Conservation (phyloP, 2,329 filamentous ascomycete genomes). For the Calonectria honghensis region DNA sequence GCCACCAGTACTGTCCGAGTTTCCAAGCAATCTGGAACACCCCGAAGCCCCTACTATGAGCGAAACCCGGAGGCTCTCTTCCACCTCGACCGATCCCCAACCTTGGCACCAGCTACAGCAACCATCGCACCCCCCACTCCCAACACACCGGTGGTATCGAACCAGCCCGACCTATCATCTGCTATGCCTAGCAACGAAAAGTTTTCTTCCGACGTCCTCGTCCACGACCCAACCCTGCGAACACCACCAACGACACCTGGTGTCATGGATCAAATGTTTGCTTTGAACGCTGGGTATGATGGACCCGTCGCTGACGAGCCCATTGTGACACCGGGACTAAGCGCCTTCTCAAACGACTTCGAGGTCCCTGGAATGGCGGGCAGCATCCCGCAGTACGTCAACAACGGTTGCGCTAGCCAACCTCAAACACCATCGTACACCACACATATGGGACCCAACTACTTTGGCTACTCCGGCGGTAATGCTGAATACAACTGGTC, state of each 20-base stretch:
- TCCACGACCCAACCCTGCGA: conserved; percentile 67
- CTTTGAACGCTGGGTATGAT: conserved; percentile 63
- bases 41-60: conserved; percentile 64
- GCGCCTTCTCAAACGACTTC: conserved; percentile 67
- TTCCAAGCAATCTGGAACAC: conserved; percentile 57
- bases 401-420: conserved; percentile 63
- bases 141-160: conserved; percentile 67
- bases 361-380: conserved; percentile 65
- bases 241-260: conserved; percentile 74
- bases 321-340: conserved; percentile 68
- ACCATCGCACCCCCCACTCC: conserved; percentile 70
- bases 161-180: conserved; percentile 58
- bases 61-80: conserved; percentile 67
- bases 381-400: conserved; percentile 67
- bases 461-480: conserved; percentile 61
- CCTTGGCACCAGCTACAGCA: conserved; percentile 60
- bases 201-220: conserved; percentile 54
- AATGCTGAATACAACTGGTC: conserved; percentile 73
- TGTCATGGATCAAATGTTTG: conserved; percentile 64
- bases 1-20: conserved; percentile 65
- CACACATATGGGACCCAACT: conserved; percentile 64
- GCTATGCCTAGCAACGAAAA: conserved; percentile 49
- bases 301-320: conserved; percentile 67
- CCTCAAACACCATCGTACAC: conserved; percentile 69
- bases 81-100: conserved; percentile 66